Evolutionary conservation across 768 basidiomycete genomes (phyloP).

Genomic region (Pleurotus djamor): DNA sequence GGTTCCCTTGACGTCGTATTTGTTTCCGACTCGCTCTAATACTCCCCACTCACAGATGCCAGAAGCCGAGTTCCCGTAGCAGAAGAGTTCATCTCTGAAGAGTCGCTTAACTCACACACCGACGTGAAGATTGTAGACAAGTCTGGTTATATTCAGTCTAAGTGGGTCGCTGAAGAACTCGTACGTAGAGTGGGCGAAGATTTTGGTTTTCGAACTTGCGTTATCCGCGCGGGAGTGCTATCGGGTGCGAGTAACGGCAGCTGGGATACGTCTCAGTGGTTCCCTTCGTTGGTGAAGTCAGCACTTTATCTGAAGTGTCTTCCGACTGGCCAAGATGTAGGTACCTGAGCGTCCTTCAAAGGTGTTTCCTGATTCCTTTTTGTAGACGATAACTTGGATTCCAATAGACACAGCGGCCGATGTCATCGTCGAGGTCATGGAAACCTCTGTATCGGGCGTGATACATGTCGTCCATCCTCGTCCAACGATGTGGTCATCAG

Average conservation of each 20-base stretch:
- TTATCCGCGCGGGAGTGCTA: slow-evolving; percentile 37
- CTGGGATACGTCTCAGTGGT: slow-evolving; percentile 40
- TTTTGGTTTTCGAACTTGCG: slow-evolving; percentile 21
- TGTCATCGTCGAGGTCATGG: slow-evolving; percentile 24
- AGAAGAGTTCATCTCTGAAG: not conserved
- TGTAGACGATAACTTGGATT: slow-evolving; percentile 21
- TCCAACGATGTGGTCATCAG: slow-evolving; percentile 21
- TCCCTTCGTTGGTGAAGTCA: slow-evolving; percentile 31
- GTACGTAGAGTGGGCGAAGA: slow-evolving; percentile 22
- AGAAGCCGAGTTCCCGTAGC: not conserved
- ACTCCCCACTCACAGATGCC: too few relatives aligned
- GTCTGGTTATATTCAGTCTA: slow-evolving; percentile 35
- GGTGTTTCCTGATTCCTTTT: not conserved
- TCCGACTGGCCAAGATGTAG: slow-evolving; percentile 24
- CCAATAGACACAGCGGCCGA: slow-evolving; percentile 23
- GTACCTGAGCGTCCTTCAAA: slow-evolving; percentile 8
- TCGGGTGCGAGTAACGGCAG: slow-evolving; percentile 29
- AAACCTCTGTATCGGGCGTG: slow-evolving; percentile 9
- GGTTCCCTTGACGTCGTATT: not conserved
- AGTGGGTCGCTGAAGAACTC: slow-evolving; percentile 40
- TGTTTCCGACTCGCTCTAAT: too few relatives aligned
- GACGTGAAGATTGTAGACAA: slow-evolving; percentile 21
- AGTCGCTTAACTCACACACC: slow-evolving; percentile 15
- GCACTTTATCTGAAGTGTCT: slow-evolving; percentile 21
- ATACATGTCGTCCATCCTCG: slow-evolving; percentile 26